Evolutionary conservation across 2,329 filamentous ascomycete species (phyloP).

Genomic region (Fusarium xyrophilum): DNA sequence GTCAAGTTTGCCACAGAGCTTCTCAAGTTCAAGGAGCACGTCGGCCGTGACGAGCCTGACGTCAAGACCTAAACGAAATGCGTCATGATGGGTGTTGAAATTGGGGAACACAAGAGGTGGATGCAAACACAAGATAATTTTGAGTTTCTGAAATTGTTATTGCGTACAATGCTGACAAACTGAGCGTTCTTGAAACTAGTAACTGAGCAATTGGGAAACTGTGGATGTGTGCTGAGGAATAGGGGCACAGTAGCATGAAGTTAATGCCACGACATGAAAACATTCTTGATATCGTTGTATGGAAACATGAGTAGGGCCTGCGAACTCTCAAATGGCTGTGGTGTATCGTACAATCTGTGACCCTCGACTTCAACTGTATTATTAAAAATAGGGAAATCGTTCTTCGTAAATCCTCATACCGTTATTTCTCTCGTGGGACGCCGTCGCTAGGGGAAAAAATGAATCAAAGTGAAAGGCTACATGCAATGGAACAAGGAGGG

Average conservation of each 20-base stretch:
- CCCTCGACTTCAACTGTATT: conserved; percentile 17
- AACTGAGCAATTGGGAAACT: conserved; percentile 21
- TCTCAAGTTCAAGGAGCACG: conserved; percentile 91
- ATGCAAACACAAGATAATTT: conserved; percentile 29
- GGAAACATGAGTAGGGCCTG: conserved; percentile 8
- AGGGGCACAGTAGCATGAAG: conserved; percentile 14
- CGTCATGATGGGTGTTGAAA: neutral
- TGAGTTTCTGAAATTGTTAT: conserved; percentile 39
- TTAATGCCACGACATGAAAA: conserved; percentile 25
- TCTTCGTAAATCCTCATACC: conserved; percentile 39
- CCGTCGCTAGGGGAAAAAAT: conserved; percentile 28
- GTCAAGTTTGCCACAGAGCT: conserved; percentile 84
- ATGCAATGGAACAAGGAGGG: conserved; percentile 9
- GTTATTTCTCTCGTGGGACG: conserved; percentile 19
- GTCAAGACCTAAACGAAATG: conserved; percentile 78
- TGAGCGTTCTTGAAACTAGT: conserved; percentile 41
- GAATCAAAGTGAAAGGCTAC: conserved; percentile 27
- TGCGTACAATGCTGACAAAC: conserved; percentile 36
- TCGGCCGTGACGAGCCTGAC: conserved; percentile 91
- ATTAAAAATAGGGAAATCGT: conserved; percentile 35
- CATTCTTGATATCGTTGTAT: conserved; percentile 20
- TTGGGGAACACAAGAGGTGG: conserved; percentile 23
- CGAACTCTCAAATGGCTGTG: conserved; percentile 14
- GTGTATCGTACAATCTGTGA: conserved; percentile 39
- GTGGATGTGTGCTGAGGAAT: conserved; percentile 3